Evolutionary conservation across 2,329 filamentous ascomycete species (phyloP), one percentile per base, ranked within the genome.

Genomic region (Pseudocercospora fijiensis): DNA sequence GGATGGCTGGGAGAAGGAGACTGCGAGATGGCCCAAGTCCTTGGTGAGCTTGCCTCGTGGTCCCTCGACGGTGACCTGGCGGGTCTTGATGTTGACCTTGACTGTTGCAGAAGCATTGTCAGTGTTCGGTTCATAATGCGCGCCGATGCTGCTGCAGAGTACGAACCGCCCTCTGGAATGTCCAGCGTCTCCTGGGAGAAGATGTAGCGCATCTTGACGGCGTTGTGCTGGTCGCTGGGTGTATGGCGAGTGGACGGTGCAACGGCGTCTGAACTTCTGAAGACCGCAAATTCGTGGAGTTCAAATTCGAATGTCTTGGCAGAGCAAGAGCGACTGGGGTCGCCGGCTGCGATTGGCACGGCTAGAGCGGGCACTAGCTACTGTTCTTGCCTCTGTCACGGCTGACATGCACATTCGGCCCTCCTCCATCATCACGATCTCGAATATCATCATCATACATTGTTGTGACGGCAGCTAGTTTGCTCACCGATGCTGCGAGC

Each of bases 141-240:
- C 26, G 49, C 4, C 13, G 26, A 27, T 24, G 11, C 2, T 53
- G 30, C 8, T 27, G 63, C 55, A 65, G 68, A 64, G 65, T 73
- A 90, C 91, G 84, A 89, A 96, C 92, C 92, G 86, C 93, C 91
- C 83, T 97, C 92, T 79, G 96, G 95, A 84, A 99, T 92, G 78
- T 89, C 87, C 85, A 99, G 87, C 84, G 87, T 86, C 89, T 99
- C 94, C 85, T 94, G 87, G 80, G 92, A 96, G 88, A 97, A 92
- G 86, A 99, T 96, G 91, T 97, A 98, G 87, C 91, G 96, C 95
- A 98, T 98, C 85, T 91, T 97, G 90, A 84, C 70, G 67, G 58
- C 33, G 45, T 47, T 27, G 26, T 52, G 51, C 55, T 60, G 58
- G 58, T 63, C 57, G 57, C 41, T 63, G 61, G 64, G 60, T 49